Percentiles rank a stretch among this genome's conserved stretches.
Conservation (phyloP, 2,329 filamentous ascomycete genomes). For the Elsinoe australis region DNA sequence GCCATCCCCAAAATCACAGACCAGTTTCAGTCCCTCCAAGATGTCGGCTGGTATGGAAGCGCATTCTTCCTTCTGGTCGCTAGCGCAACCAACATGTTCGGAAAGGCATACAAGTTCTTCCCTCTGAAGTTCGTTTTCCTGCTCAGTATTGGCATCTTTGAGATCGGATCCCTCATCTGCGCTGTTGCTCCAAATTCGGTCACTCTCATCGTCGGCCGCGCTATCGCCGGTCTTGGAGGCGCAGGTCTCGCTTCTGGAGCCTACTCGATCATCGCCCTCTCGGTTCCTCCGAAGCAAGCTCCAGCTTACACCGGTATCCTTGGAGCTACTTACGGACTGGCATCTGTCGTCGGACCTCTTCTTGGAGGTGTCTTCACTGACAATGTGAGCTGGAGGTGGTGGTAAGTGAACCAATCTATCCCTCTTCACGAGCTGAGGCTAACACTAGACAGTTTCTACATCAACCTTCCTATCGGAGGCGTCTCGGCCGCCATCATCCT, state of each 20-base stretch:
- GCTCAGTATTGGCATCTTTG: constrained; percentile 34
- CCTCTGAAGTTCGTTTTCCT: constrained; percentile 31
- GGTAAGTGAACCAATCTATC: constrained; percentile 21
- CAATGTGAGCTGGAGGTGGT: constrained; percentile 42
- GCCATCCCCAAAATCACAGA: constrained; percentile 33
- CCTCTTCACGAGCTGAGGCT: constrained; percentile 26
- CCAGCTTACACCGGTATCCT: constrained; percentile 24
- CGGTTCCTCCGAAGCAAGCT: constrained; percentile 21
- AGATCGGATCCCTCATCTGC: constrained; percentile 44
- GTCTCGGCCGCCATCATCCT: constrained; percentile 30
- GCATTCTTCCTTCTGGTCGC: constrained; percentile 28
- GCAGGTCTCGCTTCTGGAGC: constrained; percentile 44
- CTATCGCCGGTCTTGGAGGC: constrained; percentile 47
- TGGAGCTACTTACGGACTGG: constrained; percentile 37
- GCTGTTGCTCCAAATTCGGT: constrained; percentile 41
- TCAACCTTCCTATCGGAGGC: constrained; percentile 48
- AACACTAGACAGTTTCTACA: constrained; percentile 35
- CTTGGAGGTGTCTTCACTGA: constrained; percentile 46
- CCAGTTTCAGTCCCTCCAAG: constrained; percentile 31
- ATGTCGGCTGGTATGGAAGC: constrained; percentile 30
- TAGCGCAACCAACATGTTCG: constrained; percentile 28
- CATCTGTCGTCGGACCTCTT: constrained; percentile 43
- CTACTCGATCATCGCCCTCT: constrained; percentile 25
- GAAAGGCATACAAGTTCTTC: constrained; percentile 22
- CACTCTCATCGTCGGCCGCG: constrained; percentile 47